Evolutionary conservation across 257 asterid species (phyloP).

Genomic region (Fraxinus cuspidata): DNA sequence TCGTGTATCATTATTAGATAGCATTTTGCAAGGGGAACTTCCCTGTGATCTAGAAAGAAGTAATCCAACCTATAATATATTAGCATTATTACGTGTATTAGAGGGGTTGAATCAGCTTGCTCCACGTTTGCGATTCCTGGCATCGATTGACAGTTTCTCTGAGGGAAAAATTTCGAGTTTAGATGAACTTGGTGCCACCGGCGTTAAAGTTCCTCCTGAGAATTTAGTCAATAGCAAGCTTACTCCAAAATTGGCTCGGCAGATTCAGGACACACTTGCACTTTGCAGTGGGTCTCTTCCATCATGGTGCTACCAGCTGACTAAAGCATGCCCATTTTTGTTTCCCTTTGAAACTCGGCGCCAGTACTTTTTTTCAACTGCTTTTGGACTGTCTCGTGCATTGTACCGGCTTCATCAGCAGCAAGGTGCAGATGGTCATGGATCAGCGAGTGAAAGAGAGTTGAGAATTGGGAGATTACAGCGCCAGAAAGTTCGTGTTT

Average conservation of each 20-base stretch:
- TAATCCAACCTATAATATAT: constrained; percentile 82
- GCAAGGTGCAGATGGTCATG: constrained; percentile 93
- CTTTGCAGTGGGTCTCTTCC: constrained; percentile 97
- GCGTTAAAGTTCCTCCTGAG: constrained; percentile 56
- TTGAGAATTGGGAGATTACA: constrained; percentile 83
- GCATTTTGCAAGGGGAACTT: constrained; percentile 91
- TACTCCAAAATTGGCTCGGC: constrained; percentile 90
- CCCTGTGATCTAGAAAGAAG: constrained; percentile 90
- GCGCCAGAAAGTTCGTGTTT: constrained; percentile 97
- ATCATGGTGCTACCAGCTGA: constrained; percentile 96
- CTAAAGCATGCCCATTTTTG: constrained; percentile 92
- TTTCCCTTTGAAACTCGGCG: constrained; percentile 96
- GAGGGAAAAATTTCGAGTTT: constrained; percentile 68
- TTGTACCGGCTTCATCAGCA: constrained; percentile 92
- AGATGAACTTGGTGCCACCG: constrained; percentile 47
- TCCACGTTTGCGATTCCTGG: constrained; percentile 64
- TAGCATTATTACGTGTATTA: constrained; percentile 81
- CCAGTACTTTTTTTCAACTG: constrained; percentile 95
- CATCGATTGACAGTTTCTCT: constrained; percentile 62
- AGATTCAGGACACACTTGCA: constrained; percentile 95
- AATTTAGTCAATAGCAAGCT: constrained; percentile 85
- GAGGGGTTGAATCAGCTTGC: constrained; percentile 96
- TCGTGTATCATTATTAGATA: constrained; percentile 71
- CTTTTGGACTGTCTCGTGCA: constrained; percentile 95
- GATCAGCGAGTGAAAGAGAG: constrained; percentile 75